Evolutionary conservation across 2,329 filamentous ascomycete species (phyloP).

Genomic region (Sclerotinia nivalis): DNA sequence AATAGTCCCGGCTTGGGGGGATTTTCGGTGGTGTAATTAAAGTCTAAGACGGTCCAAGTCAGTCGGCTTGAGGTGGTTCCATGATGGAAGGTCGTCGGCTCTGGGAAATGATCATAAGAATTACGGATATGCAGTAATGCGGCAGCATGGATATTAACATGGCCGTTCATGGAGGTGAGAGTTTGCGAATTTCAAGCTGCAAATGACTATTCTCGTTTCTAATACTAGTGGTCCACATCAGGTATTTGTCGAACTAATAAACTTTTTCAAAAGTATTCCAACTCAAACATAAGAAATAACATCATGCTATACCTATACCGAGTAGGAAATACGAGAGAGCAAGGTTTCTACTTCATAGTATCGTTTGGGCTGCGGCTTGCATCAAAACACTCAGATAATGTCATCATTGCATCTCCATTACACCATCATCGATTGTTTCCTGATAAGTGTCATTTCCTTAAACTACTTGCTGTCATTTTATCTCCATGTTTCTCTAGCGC

Average conservation of each 20-base stretch:
- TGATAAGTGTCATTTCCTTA: background rate
- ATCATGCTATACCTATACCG: too few species aligned
- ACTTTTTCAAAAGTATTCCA: background rate
- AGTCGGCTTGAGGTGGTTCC: background rate
- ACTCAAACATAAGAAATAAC: background rate
- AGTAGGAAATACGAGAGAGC: background rate
- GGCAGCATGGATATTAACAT: background rate
- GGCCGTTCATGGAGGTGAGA: background rate
- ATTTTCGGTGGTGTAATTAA: background rate
- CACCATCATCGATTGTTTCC: background rate
- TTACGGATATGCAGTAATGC: background rate
- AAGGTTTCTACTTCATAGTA: background rate
- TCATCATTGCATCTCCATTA: background rate
- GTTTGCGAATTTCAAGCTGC: background rate
- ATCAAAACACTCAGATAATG: background rate
- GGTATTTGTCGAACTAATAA: background rate
- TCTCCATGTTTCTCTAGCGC: background rate
- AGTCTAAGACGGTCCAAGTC: background rate
- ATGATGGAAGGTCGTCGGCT: background rate
- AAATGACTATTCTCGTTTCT: too few species aligned
- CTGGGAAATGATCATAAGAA: background rate
- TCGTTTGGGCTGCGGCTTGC: background rate
- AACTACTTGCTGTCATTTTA: background rate
- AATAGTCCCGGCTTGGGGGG: background rate
- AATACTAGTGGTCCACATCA: background rate